A percentile compares a stretch with the other conserved stretches of the same genome.
Evolutionary conservation across 495 filamentous ascomycete species (phyloP).

Genomic region (Haplographium delicatum): DNA sequence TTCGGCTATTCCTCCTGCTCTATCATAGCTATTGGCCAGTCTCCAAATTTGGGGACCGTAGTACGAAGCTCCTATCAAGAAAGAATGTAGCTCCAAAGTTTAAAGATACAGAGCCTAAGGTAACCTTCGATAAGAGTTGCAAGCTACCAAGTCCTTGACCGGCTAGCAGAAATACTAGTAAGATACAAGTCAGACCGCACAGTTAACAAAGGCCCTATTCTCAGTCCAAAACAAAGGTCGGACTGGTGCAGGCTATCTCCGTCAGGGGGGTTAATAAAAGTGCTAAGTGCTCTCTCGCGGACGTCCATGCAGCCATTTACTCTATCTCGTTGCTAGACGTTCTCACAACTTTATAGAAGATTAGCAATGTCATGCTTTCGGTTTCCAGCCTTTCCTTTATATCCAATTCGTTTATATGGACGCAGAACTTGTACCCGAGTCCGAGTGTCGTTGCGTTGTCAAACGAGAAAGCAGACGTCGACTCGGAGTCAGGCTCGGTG

Average conservation of each 20-base stretch:
- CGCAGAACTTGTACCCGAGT: conserved; percentile 1
- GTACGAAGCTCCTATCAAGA: conserved; percentile 12
- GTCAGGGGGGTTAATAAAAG: too few species aligned
- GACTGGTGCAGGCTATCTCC: too few species aligned
- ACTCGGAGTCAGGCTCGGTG: background rate
- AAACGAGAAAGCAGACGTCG: background rate
- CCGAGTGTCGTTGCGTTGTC: background rate
- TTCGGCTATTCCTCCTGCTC: conserved; percentile 10
- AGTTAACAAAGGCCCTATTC: conserved; percentile 5
- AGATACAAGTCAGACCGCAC: conserved; percentile 13
- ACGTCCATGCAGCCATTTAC: too few species aligned
- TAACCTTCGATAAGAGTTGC: too few species aligned
- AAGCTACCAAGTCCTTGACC: conserved; percentile 15
- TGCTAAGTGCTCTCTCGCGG: too few species aligned
- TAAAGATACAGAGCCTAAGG: conserved; percentile 13
- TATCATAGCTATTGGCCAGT: conserved; percentile 13
- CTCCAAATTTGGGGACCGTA: conserved; percentile 11
- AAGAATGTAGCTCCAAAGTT: conserved; percentile 7
- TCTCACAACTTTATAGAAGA: too few species aligned
- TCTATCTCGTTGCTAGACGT: too few species aligned
- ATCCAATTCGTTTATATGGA: too few species aligned
- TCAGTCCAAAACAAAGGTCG: conserved; percentile 13
- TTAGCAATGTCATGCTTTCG: too few species aligned
- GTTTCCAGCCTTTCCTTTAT: too few species aligned
- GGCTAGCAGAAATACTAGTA: conserved; percentile 13